Percentiles rank a stretch among this genome's conserved stretches.
phyloP scores from a whole-genome alignment of 2,329 filamentous ascomycete species.

The Pestalotiopsis sp. region DNA sequence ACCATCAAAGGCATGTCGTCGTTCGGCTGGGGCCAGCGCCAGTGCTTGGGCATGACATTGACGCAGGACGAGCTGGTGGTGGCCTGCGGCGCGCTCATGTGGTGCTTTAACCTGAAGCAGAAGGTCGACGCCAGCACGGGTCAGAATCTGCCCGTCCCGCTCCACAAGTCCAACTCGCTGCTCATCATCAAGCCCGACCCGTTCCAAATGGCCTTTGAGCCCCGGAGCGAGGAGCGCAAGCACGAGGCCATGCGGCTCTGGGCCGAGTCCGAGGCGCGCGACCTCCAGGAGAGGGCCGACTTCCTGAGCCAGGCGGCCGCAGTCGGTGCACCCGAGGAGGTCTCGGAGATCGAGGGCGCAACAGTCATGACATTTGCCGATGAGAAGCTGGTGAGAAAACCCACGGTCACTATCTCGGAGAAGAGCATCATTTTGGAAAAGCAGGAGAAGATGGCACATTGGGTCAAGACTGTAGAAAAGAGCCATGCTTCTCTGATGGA shows the following conservation, averaged over 20 bases:
- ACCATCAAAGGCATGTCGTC: conserved; percentile 56
- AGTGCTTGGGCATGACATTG: conserved; percentile 38
- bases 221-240: conserved; percentile 44
- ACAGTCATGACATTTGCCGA: background rate
- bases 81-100: conserved; percentile 52
- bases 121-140: conserved; percentile 48
- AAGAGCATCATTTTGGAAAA: background rate
- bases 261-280: conserved; percentile 34
- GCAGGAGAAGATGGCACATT: conserved; percentile 8
- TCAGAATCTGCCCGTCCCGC: conserved; percentile 42
- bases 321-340: conserved; percentile 6
- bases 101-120: conserved; percentile 41
- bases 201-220: conserved; percentile 57
- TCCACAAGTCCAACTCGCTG: conserved; percentile 55
- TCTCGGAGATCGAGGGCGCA: background rate
- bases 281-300: conserved; percentile 27
- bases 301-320: conserved; percentile 25
- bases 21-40: conserved; percentile 57
- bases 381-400: background rate
- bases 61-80: conserved; percentile 51
- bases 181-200: conserved; percentile 61
- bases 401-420: background rate
- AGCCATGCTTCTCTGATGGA: conserved; percentile 3
- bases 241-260: conserved; percentile 41
- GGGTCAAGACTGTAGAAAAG: conserved; percentile 15